phyloP scores from a whole-genome alignment of 2,329 filamentous ascomycete genomes.

The Drechslerella dactyloides region DNA sequence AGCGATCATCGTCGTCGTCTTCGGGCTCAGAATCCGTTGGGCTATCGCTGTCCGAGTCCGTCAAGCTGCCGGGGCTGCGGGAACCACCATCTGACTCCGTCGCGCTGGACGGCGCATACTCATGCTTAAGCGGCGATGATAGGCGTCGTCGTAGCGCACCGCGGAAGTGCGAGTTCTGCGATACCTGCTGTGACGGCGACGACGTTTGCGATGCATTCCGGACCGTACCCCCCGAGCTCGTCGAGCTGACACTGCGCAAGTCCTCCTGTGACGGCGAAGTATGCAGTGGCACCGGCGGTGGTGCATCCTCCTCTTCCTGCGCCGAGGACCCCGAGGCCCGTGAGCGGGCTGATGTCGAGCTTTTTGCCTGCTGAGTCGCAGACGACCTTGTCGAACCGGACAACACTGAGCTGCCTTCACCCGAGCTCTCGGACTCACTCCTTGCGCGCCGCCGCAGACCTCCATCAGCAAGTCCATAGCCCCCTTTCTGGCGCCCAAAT shows the following conservation, averaged over 20 bases:
- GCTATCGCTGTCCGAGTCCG: slow-evolving; percentile 28
- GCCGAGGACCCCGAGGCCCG: neutral
- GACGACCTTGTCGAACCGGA: slow-evolving; percentile 34
- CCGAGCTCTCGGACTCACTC: slow-evolving; percentile 47
- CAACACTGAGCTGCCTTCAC: slow-evolving; percentile 26
- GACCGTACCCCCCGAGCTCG: slow-evolving; percentile 42
- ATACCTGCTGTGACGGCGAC: slow-evolving; percentile 63
- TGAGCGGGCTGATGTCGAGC: slow-evolving; percentile 34
- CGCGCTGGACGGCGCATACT: slow-evolving; percentile 84
- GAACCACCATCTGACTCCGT: slow-evolving; percentile 59
- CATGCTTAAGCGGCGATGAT: slow-evolving; percentile 94
- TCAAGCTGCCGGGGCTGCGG: slow-evolving; percentile 14
- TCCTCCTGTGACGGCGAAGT: slow-evolving; percentile 41
- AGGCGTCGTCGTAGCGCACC: slow-evolving; percentile 58
- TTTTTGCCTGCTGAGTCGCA: slow-evolving; percentile 20
- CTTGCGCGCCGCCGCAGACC: slow-evolving; percentile 17
- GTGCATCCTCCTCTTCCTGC: slow-evolving; percentile 48
- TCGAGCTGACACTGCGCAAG: slow-evolving; percentile 35
- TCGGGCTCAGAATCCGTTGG: slow-evolving; percentile 63
- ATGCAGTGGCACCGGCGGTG: slow-evolving; percentile 54
- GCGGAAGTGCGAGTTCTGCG: slow-evolving; percentile 64
- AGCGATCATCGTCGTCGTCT: slow-evolving; percentile 66
- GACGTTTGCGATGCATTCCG: slow-evolving; percentile 56
- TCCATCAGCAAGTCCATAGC: slow-evolving; percentile 25
- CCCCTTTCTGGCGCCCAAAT: slow-evolving; percentile 26